Evolutionary conservation across 2,329 filamentous ascomycete genomes (phyloP).

Genomic region (Sporothrix inflata): DNA sequence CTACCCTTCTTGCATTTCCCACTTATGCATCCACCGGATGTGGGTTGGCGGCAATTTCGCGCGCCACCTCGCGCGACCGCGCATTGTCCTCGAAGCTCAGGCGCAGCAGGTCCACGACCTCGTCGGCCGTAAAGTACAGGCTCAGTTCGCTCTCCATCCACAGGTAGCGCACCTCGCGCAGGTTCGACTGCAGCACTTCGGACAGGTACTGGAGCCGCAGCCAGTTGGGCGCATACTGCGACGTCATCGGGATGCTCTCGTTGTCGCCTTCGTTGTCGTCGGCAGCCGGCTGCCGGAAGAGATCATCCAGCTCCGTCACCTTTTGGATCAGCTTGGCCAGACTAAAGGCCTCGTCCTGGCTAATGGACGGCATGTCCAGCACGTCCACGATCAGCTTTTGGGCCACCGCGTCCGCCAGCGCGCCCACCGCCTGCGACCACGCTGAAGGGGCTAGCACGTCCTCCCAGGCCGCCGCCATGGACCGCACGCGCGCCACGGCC

Average conservation of each 20-base stretch:
- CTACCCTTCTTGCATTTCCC: background rate
- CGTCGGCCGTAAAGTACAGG: conserved; percentile 62
- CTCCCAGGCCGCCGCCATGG: conserved; percentile 61
- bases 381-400: conserved; percentile 64
- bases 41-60: conserved; percentile 59
- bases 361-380: conserved; percentile 63
- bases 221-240: conserved; percentile 65
- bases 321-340: conserved; percentile 62
- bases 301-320: conserved; percentile 61
- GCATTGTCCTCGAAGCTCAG: conserved; percentile 67
- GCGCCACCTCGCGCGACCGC: conserved; percentile 60
- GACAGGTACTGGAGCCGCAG: conserved; percentile 66
- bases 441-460: conserved; percentile 61
- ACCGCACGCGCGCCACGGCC: conserved; percentile 56
- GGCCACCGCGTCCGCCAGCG: conserved; percentile 61
- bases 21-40: conserved; percentile 42
- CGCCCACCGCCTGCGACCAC: conserved; percentile 65
- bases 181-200: conserved; percentile 67
- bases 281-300: conserved; percentile 51
- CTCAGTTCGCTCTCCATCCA: conserved; percentile 70
- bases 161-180: conserved; percentile 64
- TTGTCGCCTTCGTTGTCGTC: conserved; percentile 34
- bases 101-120: conserved; percentile 65
- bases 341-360: conserved; percentile 66
- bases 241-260: conserved; percentile 56